Conservation (phyloP, 129 eudicot species). For the Flaveria trinervia region DNA sequence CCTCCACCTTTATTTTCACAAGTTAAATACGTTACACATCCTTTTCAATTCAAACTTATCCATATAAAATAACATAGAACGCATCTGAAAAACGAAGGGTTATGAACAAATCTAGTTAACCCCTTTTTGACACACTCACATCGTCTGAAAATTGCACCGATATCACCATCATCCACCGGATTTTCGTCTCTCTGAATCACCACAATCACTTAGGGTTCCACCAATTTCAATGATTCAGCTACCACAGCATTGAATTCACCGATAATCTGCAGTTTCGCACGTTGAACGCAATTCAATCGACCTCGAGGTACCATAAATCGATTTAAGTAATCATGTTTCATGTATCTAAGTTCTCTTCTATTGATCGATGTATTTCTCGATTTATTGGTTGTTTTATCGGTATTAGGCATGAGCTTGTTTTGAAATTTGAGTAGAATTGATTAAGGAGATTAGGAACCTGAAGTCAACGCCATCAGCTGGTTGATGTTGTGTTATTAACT, state of each 20-base stretch:
- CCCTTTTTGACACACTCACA: slow-evolving; percentile 19
- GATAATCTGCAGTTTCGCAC: slow-evolving; percentile 18
- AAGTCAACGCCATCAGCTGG: slow-evolving; percentile 19
- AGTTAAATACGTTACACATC: background rate
- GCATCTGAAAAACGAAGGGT: slow-evolving; percentile 32
- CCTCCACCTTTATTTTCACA: no score
- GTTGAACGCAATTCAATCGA: slow-evolving; percentile 27
- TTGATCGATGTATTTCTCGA: slow-evolving; percentile 18
- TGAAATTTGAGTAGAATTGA: slow-evolving; percentile 14
- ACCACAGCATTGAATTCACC: background rate
- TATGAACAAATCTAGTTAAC: slow-evolving; percentile 17
- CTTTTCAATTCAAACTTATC: slow-evolving; percentile 12
- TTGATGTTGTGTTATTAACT: background rate
- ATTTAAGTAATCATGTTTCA: background rate
- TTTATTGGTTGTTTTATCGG: background rate
- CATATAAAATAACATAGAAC: slow-evolving; percentile 22
- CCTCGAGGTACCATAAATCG: slow-evolving; percentile 27
- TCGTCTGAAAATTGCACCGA: slow-evolving; percentile 28
- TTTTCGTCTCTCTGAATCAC: slow-evolving; percentile 3
- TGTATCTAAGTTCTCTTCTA: background rate
- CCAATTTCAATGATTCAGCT: background rate
- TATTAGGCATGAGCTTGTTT: slow-evolving; percentile 16
- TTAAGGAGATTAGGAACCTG: slow-evolving; percentile 8
- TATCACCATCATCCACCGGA: slow-evolving; percentile 2
- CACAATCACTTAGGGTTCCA: slow-evolving; percentile 27